Evolutionary conservation across 352 stramenopile species (phyloP).

Genomic region (Globisporangium yorkense): DNA sequence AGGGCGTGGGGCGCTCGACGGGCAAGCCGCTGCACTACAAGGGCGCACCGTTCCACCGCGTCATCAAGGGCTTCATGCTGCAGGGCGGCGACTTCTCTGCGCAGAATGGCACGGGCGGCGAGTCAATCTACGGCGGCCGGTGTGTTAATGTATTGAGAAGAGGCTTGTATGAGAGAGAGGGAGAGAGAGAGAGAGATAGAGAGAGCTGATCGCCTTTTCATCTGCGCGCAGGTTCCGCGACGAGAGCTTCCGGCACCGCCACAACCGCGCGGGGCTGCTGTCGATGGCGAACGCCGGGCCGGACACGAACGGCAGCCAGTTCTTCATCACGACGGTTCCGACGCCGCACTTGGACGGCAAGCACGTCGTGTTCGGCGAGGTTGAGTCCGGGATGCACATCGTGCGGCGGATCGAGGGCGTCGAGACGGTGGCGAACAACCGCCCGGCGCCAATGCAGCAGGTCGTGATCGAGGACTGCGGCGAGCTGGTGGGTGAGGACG

Average conservation of each 20-base stretch:
- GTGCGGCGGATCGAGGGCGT: constrained; percentile 90
- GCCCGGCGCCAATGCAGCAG: constrained; percentile 66
- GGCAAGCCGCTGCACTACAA: constrained; percentile 59
- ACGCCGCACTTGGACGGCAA: constrained; percentile 97
- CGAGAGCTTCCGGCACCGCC: constrained; percentile 94
- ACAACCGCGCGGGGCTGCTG: constrained; percentile 90
- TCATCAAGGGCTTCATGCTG: constrained; percentile 87
- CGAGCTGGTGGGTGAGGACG: constrained; percentile 27
- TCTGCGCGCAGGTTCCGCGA: constrained; percentile 69
- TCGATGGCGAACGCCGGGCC: constrained; percentile 93
- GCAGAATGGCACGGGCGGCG: constrained; percentile 73
- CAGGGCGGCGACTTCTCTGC: constrained; percentile 78
- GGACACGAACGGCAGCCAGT: constrained; percentile 78
- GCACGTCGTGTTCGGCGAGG: constrained; percentile 99
- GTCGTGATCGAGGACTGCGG: constrained; percentile 96
- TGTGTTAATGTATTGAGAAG: neutral
- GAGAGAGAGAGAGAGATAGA: too few species aligned
- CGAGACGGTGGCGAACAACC: constrained; percentile 76
- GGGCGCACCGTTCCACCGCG: constrained; percentile 67
- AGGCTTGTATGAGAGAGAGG: too few species aligned
- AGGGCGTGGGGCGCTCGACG: constrained; percentile 53
- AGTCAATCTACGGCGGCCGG: constrained; percentile 77
- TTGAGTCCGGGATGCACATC: constrained; percentile 71
- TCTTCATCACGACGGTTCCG: constrained; percentile 78
- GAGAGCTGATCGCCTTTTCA: too few species aligned